These are phyloP conservation scores for Cladorrhinum samala DNA, from an alignment of 495 filamentous ascomycete genomes.

Conservation along the genomic window DNA sequence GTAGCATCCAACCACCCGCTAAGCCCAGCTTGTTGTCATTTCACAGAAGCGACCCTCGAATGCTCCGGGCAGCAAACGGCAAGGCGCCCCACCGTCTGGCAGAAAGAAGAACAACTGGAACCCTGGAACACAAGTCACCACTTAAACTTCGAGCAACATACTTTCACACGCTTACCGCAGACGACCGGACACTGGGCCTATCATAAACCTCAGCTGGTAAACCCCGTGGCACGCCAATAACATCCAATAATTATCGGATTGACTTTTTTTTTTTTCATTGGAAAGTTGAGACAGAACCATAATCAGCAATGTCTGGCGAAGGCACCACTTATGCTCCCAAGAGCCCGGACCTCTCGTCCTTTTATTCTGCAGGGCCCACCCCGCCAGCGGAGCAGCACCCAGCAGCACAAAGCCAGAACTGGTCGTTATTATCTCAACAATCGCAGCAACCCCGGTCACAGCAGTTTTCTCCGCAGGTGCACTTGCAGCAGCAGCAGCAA, in stretches of 20 bases:
- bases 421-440: conserved; percentile 20
- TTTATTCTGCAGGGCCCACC: conserved; percentile 35
- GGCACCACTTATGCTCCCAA: conserved; percentile 45
- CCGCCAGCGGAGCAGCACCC: conserved; percentile 11
- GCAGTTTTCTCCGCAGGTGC: conserved; percentile 15
- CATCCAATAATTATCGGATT: conserved; percentile 25
- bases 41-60: neutral
- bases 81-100: too few species aligned
- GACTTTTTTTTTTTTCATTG: conserved; percentile 3
- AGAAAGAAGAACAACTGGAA: too few species aligned
- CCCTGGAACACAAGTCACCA: too few species aligned
- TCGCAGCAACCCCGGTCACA: conserved; percentile 8
- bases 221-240: neutral
- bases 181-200: neutral
- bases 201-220: neutral
- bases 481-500: neutral
- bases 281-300: too few species aligned
- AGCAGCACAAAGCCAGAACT: conserved; percentile 19
- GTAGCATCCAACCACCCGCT: conserved; percentile 16
- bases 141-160: too few species aligned
- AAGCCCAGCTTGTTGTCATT: conserved; percentile 2
- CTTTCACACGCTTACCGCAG: too few species aligned
- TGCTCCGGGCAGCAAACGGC: neutral
- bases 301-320: conserved; percentile 36
- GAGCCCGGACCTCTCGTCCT: conserved; percentile 50